Base-by-base conservation (phyloP, 768 basidiomycete species). In the Tricholoma terreum region DNA sequence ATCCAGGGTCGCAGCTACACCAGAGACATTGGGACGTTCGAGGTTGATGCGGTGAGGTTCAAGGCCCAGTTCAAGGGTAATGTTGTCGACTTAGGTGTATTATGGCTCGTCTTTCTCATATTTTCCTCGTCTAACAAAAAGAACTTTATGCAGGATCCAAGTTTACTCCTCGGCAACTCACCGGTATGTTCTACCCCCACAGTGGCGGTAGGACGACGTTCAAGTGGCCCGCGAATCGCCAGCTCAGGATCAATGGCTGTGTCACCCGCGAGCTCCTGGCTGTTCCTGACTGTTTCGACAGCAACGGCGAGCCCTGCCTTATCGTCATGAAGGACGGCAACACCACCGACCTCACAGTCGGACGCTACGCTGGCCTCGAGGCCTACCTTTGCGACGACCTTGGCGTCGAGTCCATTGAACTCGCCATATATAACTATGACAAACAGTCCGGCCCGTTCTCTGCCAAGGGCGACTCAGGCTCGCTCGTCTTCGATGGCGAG, bases 381-480 rank as follows among this genome's bases (percentile, higher is more conserved):
- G 69, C 75, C n/a, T 73, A 68, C 61, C n/a, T 63, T 43, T 69
- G 63, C 58, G 56, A 60, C 57, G 65, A 63, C 24, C 53, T 33
- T 19, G 62, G 60, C 22, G 53, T 63, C 56, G 53, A 65, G 52
- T 73, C 73, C 53, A 59, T 59, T 49, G 75, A 77, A 54, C 50
- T 72, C 8, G 71, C 64, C 27, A 60, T 80, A 35, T 73, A 71
- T 54, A 73, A 72, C 63, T 71, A 69, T 42, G 60, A 60, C 62
- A 69, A 67, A 59, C 59, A 61, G 33, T 64, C 61, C 9, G 66
- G 65, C 42, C 14, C 50, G 19, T 79, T 79, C 65, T 73, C 74
- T 12, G 67, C 34, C 56, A 58, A 67, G 27, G 76, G 77, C 7
- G 75, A 79, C 65, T 79, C 73, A 6, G 75, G 78, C 35, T 71